phyloP scores from a whole-genome alignment of 306 rosid species.

The Casuarina cunninghamiana region DNA sequence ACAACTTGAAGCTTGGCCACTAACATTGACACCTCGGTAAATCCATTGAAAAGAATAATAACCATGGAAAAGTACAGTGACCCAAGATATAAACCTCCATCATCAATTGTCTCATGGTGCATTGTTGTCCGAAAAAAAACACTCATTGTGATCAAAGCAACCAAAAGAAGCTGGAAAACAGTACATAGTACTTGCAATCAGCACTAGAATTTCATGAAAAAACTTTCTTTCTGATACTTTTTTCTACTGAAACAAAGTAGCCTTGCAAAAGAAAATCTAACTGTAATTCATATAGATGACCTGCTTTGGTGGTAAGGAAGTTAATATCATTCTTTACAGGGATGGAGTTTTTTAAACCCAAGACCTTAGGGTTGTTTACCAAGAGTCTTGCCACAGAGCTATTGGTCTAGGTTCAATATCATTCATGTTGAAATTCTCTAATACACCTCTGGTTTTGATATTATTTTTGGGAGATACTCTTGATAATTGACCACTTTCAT shows the following conservation, averaged over 20 bases:
- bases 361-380: too few relatives aligned
- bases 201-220: slow-evolving; percentile 17
- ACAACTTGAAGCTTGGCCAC: slow-evolving; percentile 95
- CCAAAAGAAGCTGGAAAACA: slow-evolving; percentile 75
- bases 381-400: too few relatives aligned
- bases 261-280: not conserved
- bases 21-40: slow-evolving; percentile 95
- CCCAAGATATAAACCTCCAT: slow-evolving; percentile 89
- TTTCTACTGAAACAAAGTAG: slow-evolving; percentile 7
- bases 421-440: not conserved
- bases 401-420: too few relatives aligned
- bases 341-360: too few relatives aligned
- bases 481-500: not conserved
- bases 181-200: slow-evolving; percentile 38
- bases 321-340: not conserved
- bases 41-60: slow-evolving; percentile 94
- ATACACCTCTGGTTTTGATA: not conserved
- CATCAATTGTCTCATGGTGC: slow-evolving; percentile 84
- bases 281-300: not conserved
- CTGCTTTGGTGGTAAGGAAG: not conserved
- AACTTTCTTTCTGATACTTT: slow-evolving; percentile 25
- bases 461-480: not conserved
- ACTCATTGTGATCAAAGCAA: slow-evolving; percentile 93
- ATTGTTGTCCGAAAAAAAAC: slow-evolving; percentile 94
- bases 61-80: slow-evolving; percentile 94